phyloP scores from a whole-genome alignment of 345 rosid species.

The Punica granatum region DNA sequence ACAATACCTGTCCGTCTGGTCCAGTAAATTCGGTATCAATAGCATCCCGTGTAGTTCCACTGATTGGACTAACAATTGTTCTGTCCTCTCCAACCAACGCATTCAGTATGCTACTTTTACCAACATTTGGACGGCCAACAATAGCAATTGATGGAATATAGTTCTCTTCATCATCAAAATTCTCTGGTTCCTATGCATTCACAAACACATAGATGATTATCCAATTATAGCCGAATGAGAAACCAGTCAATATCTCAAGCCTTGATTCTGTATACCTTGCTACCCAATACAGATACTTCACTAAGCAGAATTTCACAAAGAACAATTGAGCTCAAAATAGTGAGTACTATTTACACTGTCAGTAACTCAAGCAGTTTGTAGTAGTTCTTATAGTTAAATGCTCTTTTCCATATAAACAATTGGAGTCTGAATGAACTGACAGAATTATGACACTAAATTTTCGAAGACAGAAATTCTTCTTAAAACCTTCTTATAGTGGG shows the following conservation, averaged over 20 bases:
- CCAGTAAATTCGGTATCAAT: conserved; percentile 84
- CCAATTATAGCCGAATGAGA: not conserved
- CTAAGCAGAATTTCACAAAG: not conserved
- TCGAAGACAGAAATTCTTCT: not conserved
- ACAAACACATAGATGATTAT: not conserved
- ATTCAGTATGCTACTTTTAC: conserved; percentile 96
- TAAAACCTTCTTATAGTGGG: not conserved
- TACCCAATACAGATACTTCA: not conserved
- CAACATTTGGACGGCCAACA: conserved; percentile 96
- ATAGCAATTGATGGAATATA: conserved; percentile 86
- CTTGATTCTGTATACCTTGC: not conserved
- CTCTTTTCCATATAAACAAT: not conserved
- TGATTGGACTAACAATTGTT: conserved; percentile 93
- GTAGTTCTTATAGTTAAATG: not conserved
- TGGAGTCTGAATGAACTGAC: not conserved
- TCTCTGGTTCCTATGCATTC: conserved; percentile 33
- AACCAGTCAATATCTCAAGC: not conserved
- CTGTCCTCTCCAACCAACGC: conserved; percentile 94
- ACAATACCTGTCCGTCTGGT: conserved; percentile 80
- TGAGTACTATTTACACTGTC: not conserved
- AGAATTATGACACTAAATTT: not conserved
- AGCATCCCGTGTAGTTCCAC: conserved; percentile 99
- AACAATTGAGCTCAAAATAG: not conserved
- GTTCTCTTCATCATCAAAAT: conserved; percentile 44
- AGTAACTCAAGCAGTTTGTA: not conserved